These are phyloP conservation scores for Claviceps sp. DNA, from an alignment of 2,329 filamentous ascomycete species.

Conservation along the genomic window DNA sequence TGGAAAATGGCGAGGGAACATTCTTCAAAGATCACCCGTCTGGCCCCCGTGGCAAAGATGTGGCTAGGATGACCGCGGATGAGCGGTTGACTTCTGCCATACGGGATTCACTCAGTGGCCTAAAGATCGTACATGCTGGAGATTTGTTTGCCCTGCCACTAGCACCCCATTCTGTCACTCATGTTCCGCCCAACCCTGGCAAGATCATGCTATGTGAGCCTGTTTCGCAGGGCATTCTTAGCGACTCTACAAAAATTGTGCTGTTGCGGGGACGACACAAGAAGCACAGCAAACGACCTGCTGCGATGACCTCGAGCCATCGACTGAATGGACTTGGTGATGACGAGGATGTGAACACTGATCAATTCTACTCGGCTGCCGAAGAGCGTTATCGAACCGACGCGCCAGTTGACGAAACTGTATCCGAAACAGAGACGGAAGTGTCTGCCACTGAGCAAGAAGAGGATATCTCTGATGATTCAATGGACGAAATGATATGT, in stretches of 20 bases:
- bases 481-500: constrained; percentile 86
- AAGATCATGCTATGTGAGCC: constrained; percentile 90
- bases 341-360: constrained; percentile 67
- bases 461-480: constrained; percentile 74
- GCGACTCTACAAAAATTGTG: constrained; percentile 69
- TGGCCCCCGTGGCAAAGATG: constrained; percentile 23
- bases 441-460: constrained; percentile 52
- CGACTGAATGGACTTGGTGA: constrained; percentile 44
- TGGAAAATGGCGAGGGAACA: constrained; percentile 72
- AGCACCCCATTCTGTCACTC: constrained; percentile 73
- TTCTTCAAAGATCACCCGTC: constrained; percentile 56
- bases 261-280: constrained; percentile 51
- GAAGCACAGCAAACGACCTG: constrained; percentile 36
- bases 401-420: constrained; percentile 43
- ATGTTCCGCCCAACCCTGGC: constrained; percentile 70
- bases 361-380: constrained; percentile 84
- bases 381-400: constrained; percentile 59
- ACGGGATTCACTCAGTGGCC: constrained; percentile 57
- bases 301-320: constrained; percentile 27
- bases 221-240: constrained; percentile 73
- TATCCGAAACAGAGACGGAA: constrained; percentile 50
- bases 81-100: constrained; percentile 53
- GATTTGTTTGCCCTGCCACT: constrained; percentile 69
- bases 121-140: constrained; percentile 69
- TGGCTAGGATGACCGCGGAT: constrained; percentile 28